These are phyloP conservation scores for Lyophyllum semitale DNA, from an alignment of 768 basidiomycete species.

Conservation along the genomic window DNA sequence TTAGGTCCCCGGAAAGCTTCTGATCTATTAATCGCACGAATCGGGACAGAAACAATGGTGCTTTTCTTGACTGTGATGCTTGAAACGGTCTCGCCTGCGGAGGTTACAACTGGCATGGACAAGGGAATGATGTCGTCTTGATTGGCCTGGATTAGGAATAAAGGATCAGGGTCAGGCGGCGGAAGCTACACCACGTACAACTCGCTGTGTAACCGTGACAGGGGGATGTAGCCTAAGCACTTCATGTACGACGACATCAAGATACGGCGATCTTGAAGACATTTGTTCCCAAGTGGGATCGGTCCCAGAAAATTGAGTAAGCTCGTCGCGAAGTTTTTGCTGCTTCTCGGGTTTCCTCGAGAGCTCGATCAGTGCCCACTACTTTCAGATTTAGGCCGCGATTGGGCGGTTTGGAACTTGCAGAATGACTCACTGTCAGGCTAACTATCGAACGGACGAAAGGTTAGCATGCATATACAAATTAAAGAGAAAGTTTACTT, in stretches of 20 bases:
- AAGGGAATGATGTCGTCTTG: conserved; percentile 64
- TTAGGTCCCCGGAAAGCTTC: conserved; percentile 61
- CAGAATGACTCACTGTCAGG: conserved; percentile 29
- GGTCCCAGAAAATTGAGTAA: conserved; percentile 36
- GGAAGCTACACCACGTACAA: conserved; percentile 29
- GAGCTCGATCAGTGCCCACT: conserved; percentile 66
- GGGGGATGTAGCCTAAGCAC: conserved; percentile 46
- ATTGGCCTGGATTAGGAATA: conserved; percentile 39
- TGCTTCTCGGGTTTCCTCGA: conserved; percentile 46
- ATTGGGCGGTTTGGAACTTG: no score
- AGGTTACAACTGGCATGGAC: conserved; percentile 44
- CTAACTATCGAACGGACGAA: conserved; percentile 26
- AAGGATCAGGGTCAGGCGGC: background rate
- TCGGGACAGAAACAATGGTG: conserved; percentile 42
- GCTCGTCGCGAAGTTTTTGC: conserved; percentile 49
- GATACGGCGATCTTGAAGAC: conserved; percentile 49
- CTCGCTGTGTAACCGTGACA: conserved; percentile 33
- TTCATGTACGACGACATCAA: conserved; percentile 54
- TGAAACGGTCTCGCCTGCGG: conserved; percentile 38
- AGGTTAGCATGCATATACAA: background rate
- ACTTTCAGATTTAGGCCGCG: background rate
- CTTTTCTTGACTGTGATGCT: conserved; percentile 50
- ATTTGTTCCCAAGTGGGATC: conserved; percentile 62
- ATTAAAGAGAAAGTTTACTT: conserved; percentile 36
- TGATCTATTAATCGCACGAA: conserved; percentile 51